Evolutionary conservation across 1,284 basidiomycete genomes (phyloP).

Genomic region (Phaffia rhodozyma): DNA sequence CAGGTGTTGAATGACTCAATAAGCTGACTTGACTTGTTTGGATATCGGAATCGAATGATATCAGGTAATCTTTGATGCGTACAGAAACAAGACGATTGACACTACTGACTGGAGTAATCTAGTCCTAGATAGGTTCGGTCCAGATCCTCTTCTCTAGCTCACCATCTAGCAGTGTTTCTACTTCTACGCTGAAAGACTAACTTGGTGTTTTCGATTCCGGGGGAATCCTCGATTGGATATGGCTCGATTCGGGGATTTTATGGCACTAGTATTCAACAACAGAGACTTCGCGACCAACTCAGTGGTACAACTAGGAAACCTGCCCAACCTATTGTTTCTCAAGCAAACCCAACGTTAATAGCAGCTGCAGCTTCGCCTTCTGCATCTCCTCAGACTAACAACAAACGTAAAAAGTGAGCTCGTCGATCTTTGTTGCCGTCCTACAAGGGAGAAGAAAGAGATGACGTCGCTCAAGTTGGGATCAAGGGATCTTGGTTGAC

Average conservation of each 20-base stretch:
- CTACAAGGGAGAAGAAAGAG: no score
- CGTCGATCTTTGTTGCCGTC: not conserved
- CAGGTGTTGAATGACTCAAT: not conserved
- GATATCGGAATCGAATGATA: not conserved
- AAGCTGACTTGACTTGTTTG: not conserved
- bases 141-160: not conserved
- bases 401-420: slow-evolving; percentile 16
- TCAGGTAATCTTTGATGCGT: slow-evolving; percentile 35
- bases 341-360: not conserved
- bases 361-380: not conserved
- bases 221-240: no score
- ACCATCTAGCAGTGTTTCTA: not conserved
- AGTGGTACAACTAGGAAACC: no score
- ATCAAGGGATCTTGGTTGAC: no score
- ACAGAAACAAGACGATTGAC: slow-evolving; percentile 30
- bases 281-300: slow-evolving; percentile 11
- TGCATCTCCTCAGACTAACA: not conserved
- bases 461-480: no score
- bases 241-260: no score
- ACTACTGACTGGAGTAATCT: slow-evolving; percentile 34
- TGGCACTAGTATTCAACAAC: slow-evolving; percentile 7
- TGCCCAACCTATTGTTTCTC: not conserved
- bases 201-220: no score
- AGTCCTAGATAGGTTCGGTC: slow-evolving; percentile 23
- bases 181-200: no score